A percentile compares a stretch with the other conserved stretches of the same genome.
phyloP scores from a whole-genome alignment of 768 basidiomycete species.

The Russula dissimulans region DNA sequence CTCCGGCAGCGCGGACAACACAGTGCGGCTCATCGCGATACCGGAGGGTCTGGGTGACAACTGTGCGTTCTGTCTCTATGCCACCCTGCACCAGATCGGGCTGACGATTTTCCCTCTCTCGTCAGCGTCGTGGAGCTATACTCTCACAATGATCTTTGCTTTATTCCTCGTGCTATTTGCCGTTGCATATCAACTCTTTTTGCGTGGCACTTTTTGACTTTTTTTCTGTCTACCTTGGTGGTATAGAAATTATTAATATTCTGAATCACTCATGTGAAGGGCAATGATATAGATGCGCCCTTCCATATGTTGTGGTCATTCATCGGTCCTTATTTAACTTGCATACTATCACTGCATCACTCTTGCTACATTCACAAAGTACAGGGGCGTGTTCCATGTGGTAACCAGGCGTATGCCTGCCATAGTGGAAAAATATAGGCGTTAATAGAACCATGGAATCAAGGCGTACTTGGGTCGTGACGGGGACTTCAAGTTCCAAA shows the following conservation, averaged over 20 bases:
- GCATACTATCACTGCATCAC: not conserved
- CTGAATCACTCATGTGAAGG: not conserved
- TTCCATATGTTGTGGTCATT: not conserved
- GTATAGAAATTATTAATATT: not conserved
- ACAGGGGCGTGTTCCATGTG: not conserved
- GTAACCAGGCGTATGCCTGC: too few species aligned
- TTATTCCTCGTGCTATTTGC: conserved; percentile 37
- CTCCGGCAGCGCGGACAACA: conserved; percentile 87
- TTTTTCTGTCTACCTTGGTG: not conserved
- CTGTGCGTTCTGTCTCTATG: not conserved
- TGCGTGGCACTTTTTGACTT: conserved; percentile 11
- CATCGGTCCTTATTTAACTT: not conserved
- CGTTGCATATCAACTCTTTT: conserved; percentile 30
- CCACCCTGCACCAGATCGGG: not conserved
- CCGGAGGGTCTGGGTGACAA: conserved; percentile 42
- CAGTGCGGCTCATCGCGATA: conserved; percentile 69
- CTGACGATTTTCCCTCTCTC: not conserved
- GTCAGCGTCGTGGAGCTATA: conserved; percentile 28
- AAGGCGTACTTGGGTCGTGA: not conserved
- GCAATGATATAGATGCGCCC: not conserved
- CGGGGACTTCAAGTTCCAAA: not conserved
- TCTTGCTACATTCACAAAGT: not conserved
- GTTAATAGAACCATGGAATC: too few species aligned
- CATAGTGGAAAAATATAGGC: too few species aligned
- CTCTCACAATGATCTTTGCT: conserved; percentile 35